phyloP scores from a whole-genome alignment of 1,284 basidiomycete species.

The Agroathelia rolfsii region DNA sequence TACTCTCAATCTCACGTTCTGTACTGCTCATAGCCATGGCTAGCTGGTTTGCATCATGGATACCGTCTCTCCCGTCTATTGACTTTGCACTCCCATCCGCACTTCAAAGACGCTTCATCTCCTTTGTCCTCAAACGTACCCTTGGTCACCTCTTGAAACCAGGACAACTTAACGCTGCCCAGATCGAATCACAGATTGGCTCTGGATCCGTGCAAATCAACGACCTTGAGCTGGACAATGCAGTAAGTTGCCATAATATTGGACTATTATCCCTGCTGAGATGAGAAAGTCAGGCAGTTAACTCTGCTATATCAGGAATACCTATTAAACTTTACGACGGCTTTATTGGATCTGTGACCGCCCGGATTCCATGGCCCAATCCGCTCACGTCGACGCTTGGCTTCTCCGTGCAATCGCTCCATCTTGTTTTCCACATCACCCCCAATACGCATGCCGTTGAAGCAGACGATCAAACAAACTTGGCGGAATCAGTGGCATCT shows the following conservation, averaged over 20 bases:
- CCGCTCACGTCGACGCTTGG: constrained; percentile 63
- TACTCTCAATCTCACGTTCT: too few relatives aligned
- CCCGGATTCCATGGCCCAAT: constrained; percentile 69
- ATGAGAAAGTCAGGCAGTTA: constrained; percentile 57
- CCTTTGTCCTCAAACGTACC: constrained; percentile 77
- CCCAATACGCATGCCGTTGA: constrained; percentile 17
- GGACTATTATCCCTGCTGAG: constrained; percentile 7
- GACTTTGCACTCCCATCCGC: constrained; percentile 69
- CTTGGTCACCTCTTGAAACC: constrained; percentile 83
- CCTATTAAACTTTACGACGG: constrained; percentile 69
- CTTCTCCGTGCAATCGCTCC: constrained; percentile 52
- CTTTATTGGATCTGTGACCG: constrained; percentile 62
- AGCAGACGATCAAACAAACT: constrained; percentile 25
- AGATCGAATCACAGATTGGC: constrained; percentile 88
- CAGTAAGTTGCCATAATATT: constrained; percentile 37
- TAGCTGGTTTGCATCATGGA: constrained; percentile 40
- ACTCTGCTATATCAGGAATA: constrained; percentile 55
- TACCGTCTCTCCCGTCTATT: constrained; percentile 47
- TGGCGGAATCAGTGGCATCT: constrained; percentile 70
- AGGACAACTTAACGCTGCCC: constrained; percentile 77
- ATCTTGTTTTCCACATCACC: constrained; percentile 49
- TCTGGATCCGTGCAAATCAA: constrained; percentile 82
- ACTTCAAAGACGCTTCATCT: constrained; percentile 84
- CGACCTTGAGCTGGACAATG: constrained; percentile 69
- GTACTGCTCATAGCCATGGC: too few relatives aligned